A percentile compares a stretch with the other conserved stretches of the same genome.
Evolutionary conservation across 2,329 filamentous ascomycete genomes (phyloP).

Genomic region (Fusarium sp.): DNA sequence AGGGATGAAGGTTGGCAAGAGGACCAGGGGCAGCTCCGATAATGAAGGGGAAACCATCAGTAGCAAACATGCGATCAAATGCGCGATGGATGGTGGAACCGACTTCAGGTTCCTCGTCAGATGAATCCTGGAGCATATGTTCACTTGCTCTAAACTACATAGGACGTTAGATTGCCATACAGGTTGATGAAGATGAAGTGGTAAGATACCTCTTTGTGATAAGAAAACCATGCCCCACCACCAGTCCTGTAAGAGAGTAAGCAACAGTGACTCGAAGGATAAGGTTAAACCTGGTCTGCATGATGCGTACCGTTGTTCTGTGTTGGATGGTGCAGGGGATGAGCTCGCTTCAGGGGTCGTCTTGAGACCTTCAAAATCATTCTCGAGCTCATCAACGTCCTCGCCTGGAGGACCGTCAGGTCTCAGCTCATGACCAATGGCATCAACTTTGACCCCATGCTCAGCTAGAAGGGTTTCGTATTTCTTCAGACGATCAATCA

Average conservation of each 20-base stretch:
- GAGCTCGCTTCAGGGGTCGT: conserved; percentile 63
- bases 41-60: conserved; percentile 70
- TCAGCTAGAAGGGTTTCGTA: conserved; percentile 76
- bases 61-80: conserved; percentile 70
- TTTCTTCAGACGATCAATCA: conserved; percentile 75
- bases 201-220: conserved; percentile 63
- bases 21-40: conserved; percentile 60
- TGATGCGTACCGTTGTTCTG: conserved; percentile 47
- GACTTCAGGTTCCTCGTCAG: conserved; percentile 68
- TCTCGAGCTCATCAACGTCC: conserved; percentile 68
- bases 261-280: not conserved
- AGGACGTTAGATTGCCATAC: conserved; percentile 19
- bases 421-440: conserved; percentile 65
- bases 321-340: conserved; percentile 49
- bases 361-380: conserved; percentile 67
- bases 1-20: conserved; percentile 64
- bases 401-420: conserved; percentile 54
- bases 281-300: not conserved
- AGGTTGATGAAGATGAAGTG: not conserved
- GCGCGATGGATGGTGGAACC: conserved; percentile 68
- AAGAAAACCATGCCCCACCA: conserved; percentile 60
- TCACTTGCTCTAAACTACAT: conserved; percentile 64
- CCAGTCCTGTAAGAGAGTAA: conserved; percentile 33
- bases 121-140: conserved; percentile 64
- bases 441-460: conserved; percentile 76